Evolutionary conservation across 2,329 filamentous ascomycete species (phyloP), one percentile per base, ranked within the genome.

Genomic region (Ascomycota sp.): DNA sequence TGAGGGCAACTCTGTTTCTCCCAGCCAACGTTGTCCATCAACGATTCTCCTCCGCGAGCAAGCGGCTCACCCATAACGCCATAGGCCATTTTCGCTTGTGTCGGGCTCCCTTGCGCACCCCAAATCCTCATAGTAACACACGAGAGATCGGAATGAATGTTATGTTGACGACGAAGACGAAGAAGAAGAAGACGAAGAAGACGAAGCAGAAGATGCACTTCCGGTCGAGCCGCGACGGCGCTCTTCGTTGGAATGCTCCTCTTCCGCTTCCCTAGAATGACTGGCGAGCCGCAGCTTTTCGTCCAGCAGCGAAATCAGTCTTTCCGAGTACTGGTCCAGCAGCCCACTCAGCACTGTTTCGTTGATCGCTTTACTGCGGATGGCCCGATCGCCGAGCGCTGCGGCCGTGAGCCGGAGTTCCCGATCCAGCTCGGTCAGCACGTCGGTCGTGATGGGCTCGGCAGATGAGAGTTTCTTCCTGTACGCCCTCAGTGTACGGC

Each of bases 251-350:
- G 40, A 39, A 34, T 41, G 50, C 5, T 49, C 48, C 11, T 42
- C 42, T 16, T 49, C 50, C 35, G 44, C 41, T 37, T 52, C 46
- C 36, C 44, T 47, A 27, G 48, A 44, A 27, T 54, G 47, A 44
- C 50, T 55, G 8, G 47, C 60, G 27, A 72, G 51, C 32, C 63
- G 56, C 33, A 82, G 61, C 49, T 76, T 78, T 50, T 81, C 72
- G 41, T 83, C 76, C 31, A 84, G 60, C 51, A 82, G 62, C 31
- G 62, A 68, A 6, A 81, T 69, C 32, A 84, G 56, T 38, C 72
- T 64, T 45, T 81, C 75, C 2, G 75, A 79, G 45, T 82, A 82
- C 52, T 80, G 70, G 42, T 82, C 78, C 7, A 84, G 56, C 31
- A 83, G 54, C 33, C 72, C 73, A 29, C 62, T 67, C 27, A 77